phyloP scores from a whole-genome alignment of 768 basidiomycete genomes.

The Lentinula aciculospora region DNA sequence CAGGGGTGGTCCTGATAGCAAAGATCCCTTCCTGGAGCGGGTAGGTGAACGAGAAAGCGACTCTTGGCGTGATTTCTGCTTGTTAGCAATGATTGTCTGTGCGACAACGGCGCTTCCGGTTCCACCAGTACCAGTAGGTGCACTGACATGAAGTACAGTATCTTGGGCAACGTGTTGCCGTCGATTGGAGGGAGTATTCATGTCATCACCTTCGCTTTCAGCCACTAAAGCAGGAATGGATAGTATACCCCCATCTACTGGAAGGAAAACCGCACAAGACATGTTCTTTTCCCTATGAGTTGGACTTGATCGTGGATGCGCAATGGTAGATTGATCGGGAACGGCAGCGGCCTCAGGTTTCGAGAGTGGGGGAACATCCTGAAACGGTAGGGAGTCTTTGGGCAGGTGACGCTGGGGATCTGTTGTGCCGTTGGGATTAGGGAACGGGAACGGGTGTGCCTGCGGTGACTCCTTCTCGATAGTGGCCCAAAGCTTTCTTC shows the following conservation, averaged over 20 bases:
- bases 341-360: not conserved
- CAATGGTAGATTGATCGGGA: not conserved
- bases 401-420: not conserved
- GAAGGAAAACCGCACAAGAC: not conserved
- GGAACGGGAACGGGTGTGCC: not conserved
- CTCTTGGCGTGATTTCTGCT: not conserved
- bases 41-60: not conserved
- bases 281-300: not conserved
- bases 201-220: not conserved
- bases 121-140: not conserved
- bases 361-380: not conserved
- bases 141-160: not conserved
- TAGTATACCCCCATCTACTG: not conserved
- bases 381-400: not conserved
- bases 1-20: slow-evolving; percentile 1
- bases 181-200: not conserved
- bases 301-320: not conserved
- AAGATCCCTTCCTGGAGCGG: not conserved
- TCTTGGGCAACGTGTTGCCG: not conserved
- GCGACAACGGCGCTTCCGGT: not conserved
- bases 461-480: not conserved
- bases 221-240: not conserved
- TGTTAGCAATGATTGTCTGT: slow-evolving; percentile 1
- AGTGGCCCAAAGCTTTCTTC: not conserved
- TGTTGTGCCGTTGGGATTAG: not conserved